These are phyloP conservation scores for Calocybe cyanea DNA, from an alignment of 768 basidiomycete genomes.

Conservation along the genomic window DNA sequence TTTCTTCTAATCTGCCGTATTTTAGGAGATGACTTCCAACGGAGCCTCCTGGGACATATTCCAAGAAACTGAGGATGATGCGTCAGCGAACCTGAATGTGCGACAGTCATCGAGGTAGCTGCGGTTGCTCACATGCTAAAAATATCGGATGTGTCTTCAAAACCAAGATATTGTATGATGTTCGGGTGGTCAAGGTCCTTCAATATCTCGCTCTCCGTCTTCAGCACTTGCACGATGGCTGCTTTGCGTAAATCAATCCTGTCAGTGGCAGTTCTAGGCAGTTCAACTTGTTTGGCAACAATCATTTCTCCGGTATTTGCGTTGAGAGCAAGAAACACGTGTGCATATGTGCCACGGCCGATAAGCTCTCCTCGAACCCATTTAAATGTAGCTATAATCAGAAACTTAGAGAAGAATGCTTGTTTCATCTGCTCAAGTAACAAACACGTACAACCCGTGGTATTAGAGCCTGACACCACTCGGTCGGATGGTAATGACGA, in stretches of 20 bases:
- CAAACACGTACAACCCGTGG: constrained; percentile 59
- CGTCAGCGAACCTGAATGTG: constrained; percentile 2
- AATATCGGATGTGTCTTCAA: constrained; percentile 84
- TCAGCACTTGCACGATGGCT: constrained; percentile 85
- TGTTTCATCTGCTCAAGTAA: background rate
- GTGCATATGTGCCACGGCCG: constrained; percentile 94
- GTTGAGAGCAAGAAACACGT: constrained; percentile 94
- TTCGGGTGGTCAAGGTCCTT: constrained; percentile 97
- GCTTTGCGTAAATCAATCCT: constrained; percentile 85
- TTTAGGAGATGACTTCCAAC: constrained; percentile 86
- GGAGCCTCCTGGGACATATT: constrained; percentile 98
- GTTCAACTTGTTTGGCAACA: constrained; percentile 99
- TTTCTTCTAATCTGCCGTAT: constrained; percentile 89
- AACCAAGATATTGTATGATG: constrained; percentile 96
- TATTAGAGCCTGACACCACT: constrained; percentile 54
- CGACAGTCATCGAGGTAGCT: background rate
- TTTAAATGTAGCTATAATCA: too few relatives aligned
- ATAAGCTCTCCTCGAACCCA: too few relatives aligned
- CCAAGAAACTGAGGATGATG: constrained; percentile 93
- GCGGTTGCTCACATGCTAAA: constrained; percentile 78
- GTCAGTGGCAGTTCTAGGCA: constrained; percentile 91
- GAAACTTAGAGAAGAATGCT: too few relatives aligned
- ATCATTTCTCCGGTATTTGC: constrained; percentile 98
- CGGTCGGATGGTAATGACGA: too few relatives aligned
- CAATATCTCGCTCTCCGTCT: constrained; percentile 92